Base-by-base conservation (phyloP, 352 stramenopile genomes). In the Globisporangium splendens region DNA sequence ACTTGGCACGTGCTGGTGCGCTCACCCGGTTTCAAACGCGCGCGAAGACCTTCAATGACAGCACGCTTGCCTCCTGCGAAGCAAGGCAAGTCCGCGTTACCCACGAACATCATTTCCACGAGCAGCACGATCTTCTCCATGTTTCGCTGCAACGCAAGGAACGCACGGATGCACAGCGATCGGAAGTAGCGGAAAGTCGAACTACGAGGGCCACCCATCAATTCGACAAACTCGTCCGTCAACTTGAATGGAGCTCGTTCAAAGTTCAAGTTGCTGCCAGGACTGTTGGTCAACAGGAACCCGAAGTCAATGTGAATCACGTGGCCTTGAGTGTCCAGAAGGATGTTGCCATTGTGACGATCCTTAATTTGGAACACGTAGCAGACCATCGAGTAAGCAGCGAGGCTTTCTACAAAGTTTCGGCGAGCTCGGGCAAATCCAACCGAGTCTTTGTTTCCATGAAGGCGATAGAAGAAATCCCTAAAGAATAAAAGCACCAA, bases 261-360 rank as follows among this genome's bases (percentile, higher is more conserved):
- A 56, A 99, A 98, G 50, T 96, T 96, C 50, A 95, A 83, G 63
- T 98, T 98, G 65, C 96, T 97, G 15, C 86, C 86, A 1, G 86
- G 86, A 38, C 92, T 98, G 79, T 98, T 99, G 49, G 88, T 93
- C 38, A 99, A 93, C 61, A 98, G 50, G 70, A 99, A 99, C 15
- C 97, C 98, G 73, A 99, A 99, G 76, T 99, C 98, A 59, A 99
- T 99, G 80, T 99, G 96, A 53, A 99, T 94, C 14, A 99, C 73
- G 69, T 98, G 96, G 17, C 97, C 96, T 28, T 95, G 75, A 14
- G 85, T 97, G 74, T 99, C 96, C 42, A 99, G 83, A 62, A 99
- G 90, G 39, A 99, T 98, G 71, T 99, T 99, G 48, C 96, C 97
- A 67, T 99, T 99, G 81, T 99, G 97, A 2, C 96, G 86, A 70